Conservation (phyloP, 192 early-diverging fungal species). For the Coemansia sp. region DNA sequence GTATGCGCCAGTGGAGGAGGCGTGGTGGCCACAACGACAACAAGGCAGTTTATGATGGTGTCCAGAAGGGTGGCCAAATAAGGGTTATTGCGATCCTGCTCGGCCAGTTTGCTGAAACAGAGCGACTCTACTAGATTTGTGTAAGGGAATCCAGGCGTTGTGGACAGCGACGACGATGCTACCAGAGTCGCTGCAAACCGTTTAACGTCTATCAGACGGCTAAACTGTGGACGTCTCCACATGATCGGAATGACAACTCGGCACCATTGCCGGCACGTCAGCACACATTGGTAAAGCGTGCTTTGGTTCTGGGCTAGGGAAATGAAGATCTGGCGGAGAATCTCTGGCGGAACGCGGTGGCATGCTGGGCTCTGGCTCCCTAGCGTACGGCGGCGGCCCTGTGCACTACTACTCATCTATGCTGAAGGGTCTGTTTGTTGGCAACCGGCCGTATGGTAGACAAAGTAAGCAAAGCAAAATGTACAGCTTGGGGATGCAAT, state of each 20-base stretch:
- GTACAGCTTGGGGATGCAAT: background rate
- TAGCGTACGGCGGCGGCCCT: background rate
- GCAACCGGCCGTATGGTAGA: no score
- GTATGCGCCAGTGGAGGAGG: background rate
- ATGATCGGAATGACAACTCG: conserved; percentile 48
- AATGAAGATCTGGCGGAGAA: conserved; percentile 34
- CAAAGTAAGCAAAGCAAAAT: no score
- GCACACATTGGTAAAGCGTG: conserved; percentile 43
- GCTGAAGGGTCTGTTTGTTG: background rate
- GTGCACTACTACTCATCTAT: background rate
- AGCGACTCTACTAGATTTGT: conserved; percentile 36
- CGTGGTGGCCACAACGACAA: conserved; percentile 1
- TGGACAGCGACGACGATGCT: conserved; percentile 3
- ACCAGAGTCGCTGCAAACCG: conserved; percentile 28
- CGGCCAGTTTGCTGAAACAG: conserved; percentile 40
- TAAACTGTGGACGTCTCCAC: conserved; percentile 54
- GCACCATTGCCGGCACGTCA: conserved; percentile 55
- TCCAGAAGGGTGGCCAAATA: conserved; percentile 41
- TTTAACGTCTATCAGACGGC: conserved; percentile 40
- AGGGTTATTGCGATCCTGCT: conserved; percentile 46
- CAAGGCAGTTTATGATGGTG: conserved; percentile 42
- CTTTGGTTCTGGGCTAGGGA: conserved; percentile 21
- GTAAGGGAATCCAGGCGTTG: conserved; percentile 22
- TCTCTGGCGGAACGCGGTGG: conserved; percentile 37
- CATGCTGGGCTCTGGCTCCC: conserved; percentile 13